A percentile compares a stretch with the other conserved stretches of the same genome.
These are phyloP conservation scores for Amoeboaphelidium occidentale DNA, from an alignment of 371 early-diverging fungal species.

Conservation along the genomic window DNA sequence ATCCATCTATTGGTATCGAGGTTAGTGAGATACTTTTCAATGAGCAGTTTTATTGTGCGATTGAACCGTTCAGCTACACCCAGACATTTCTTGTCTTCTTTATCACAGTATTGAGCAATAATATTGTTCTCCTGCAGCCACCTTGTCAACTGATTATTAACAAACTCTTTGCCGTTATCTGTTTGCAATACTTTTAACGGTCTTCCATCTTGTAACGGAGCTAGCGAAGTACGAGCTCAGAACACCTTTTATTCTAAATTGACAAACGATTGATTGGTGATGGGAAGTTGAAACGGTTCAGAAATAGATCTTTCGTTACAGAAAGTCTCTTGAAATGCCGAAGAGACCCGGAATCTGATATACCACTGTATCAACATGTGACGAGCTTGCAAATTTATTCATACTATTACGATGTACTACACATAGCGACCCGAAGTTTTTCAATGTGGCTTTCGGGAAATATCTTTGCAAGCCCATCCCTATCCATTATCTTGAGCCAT, in stretches of 20 bases:
- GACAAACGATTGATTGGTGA: too few species aligned
- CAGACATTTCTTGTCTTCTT: slow-evolving; percentile 1
- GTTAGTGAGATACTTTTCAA: background rate
- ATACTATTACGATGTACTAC: too few species aligned
- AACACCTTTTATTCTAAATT: too few species aligned
- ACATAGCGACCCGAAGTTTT: too few species aligned
- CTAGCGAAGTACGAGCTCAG: too few species aligned
- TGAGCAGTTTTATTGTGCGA: background rate
- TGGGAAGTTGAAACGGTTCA: too few species aligned
- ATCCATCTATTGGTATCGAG: background rate
- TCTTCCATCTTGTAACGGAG: too few species aligned
- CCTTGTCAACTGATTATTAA: background rate
- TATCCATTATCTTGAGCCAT: background rate
- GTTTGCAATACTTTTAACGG: background rate
- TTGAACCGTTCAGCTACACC: background rate
- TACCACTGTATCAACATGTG: too few species aligned
- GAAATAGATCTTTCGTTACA: too few species aligned
- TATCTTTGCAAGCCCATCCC: background rate
- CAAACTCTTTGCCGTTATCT: slow-evolving; percentile 1
- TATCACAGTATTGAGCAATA: background rate
- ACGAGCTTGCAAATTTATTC: too few species aligned
- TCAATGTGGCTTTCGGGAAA: background rate
- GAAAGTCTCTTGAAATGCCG: too few species aligned
- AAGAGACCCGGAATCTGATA: too few species aligned
- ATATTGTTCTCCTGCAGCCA: background rate